Conservation (phyloP, 306 rosid genomes). For the Cucurbita argyrosperma region DNA sequence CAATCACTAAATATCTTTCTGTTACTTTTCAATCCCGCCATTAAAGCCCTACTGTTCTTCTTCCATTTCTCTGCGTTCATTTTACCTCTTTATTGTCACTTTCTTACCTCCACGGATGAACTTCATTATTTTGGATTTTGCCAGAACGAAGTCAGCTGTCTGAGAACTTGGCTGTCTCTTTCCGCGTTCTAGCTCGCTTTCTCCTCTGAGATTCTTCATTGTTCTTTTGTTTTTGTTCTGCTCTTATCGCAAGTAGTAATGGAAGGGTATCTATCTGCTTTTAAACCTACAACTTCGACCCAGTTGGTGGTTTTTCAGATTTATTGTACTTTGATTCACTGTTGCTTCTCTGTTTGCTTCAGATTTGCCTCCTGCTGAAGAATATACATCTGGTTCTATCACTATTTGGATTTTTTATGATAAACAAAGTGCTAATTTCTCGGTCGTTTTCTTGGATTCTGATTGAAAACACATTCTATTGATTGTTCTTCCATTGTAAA, state of each 20-base stretch:
- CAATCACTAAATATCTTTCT: not conserved
- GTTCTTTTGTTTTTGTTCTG: not conserved
- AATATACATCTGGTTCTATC: slow-evolving; percentile 11
- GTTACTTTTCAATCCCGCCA: not conserved
- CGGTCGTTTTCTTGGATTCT: slow-evolving; percentile 10
- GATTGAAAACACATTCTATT: not conserved
- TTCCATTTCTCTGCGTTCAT: not conserved
- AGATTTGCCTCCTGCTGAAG: not conserved
- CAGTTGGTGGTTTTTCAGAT: slow-evolving; percentile 11
- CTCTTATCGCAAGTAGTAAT: not conserved
- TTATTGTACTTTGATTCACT: slow-evolving; percentile 1
- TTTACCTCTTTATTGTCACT: not conserved
- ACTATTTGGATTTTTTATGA: slow-evolving; percentile 9
- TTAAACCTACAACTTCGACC: slow-evolving; percentile 15
- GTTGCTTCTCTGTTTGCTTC: not conserved
- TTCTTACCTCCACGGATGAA: not conserved
- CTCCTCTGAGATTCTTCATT: not conserved
- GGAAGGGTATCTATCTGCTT: slow-evolving; percentile 10
- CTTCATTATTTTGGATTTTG: not conserved
- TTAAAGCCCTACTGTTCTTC: not conserved
- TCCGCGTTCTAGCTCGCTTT: not conserved
- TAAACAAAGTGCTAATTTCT: not conserved
- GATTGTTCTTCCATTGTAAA: not conserved
- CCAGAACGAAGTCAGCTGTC: slow-evolving; percentile 11
- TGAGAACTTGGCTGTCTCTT: not conserved